Percentiles rank a stretch among this genome's conserved stretches.
phyloP scores from a whole-genome alignment of 192 early-diverging fungal genomes.

The Podila minutissima region DNA sequence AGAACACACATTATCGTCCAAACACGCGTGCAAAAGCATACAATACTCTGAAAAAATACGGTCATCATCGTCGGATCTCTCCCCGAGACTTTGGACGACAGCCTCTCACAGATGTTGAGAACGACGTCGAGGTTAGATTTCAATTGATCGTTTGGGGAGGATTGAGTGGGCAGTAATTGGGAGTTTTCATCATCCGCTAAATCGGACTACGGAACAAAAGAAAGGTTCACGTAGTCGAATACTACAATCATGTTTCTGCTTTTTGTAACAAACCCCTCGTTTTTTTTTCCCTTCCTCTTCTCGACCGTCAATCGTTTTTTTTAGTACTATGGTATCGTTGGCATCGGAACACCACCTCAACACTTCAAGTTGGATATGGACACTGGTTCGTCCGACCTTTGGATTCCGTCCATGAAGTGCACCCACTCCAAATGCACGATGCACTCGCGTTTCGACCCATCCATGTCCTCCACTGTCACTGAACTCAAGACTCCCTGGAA shows the following conservation, averaged over 20 bases:
- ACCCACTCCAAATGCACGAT: constrained; percentile 12
- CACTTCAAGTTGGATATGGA: constrained; percentile 77
- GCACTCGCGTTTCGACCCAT: constrained; percentile 28
- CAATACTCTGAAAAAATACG: constrained; percentile 42
- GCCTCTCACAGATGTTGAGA: constrained; percentile 52
- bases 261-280: not conserved
- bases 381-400: constrained; percentile 78
- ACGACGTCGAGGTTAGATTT: constrained; percentile 47
- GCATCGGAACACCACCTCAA: constrained; percentile 73
- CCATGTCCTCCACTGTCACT: constrained; percentile 23
- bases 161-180: too few species aligned
- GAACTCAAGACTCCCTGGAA: constrained; percentile 43
- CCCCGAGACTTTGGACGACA: constrained; percentile 29
- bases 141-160: not conserved
- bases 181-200: not conserved
- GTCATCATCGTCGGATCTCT: constrained; percentile 28
- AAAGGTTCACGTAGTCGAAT: not conserved
- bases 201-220: not conserved
- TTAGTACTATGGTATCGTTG: constrained; percentile 75
- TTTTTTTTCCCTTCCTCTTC: not conserved
- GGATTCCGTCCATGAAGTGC: constrained; percentile 58
- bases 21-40: constrained; percentile 30
- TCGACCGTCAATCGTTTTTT: not conserved
- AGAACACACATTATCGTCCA: constrained; percentile 25
- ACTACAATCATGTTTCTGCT: not conserved